Conservation (phyloP, 345 rosid species). For the Murraya koenigii region DNA sequence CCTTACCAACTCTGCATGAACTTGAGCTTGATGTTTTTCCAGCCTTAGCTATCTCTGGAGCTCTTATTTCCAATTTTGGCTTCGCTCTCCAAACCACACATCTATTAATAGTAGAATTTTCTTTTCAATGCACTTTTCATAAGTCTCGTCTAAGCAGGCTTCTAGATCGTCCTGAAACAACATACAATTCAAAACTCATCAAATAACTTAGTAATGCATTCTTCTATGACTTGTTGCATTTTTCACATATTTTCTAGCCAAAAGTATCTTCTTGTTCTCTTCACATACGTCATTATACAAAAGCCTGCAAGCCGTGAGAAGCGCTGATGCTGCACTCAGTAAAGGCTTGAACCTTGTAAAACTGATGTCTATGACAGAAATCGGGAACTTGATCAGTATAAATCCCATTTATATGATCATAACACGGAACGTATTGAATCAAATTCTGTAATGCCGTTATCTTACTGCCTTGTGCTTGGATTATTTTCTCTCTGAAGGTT, state of each 20-base stretch:
- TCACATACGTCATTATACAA: neutral
- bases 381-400: neutral
- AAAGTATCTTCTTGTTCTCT: neutral
- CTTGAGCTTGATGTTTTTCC: neutral
- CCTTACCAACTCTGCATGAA: neutral
- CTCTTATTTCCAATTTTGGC: neutral
- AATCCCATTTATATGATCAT: no score
- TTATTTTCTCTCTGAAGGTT: neutral
- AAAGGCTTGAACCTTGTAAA: neutral
- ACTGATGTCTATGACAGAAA: neutral
- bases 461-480: neutral
- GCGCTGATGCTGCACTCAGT: constrained; percentile 3
- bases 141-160: neutral
- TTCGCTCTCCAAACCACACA: no score
- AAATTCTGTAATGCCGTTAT: neutral
- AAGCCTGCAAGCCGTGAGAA: neutral
- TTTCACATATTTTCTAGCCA: neutral
- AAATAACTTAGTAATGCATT: neutral
- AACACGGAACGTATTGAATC: no score
- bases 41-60: neutral
- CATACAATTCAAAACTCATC: neutral
- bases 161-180: neutral
- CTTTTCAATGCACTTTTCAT: neutral
- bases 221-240: neutral
- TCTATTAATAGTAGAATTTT: neutral